These are phyloP conservation scores for Psilocybe azurescens DNA, from an alignment of 768 basidiomycete species.

Conservation along the genomic window DNA sequence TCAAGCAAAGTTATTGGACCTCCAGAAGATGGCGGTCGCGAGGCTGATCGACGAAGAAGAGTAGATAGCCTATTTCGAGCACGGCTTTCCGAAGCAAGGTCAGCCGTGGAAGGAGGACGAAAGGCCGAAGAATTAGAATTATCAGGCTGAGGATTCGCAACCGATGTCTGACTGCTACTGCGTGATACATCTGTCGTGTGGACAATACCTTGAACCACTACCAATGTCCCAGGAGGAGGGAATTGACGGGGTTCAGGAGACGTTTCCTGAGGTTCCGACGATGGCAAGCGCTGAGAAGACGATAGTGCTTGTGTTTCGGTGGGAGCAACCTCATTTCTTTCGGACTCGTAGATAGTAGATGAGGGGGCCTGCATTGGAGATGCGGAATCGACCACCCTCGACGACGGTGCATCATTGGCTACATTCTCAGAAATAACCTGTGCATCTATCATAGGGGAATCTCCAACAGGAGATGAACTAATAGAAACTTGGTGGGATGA, in stretches of 20 bases:
- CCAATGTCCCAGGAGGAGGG: slow-evolving; percentile 78
- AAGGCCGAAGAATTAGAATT: slow-evolving; percentile 9
- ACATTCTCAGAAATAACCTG: not conserved
- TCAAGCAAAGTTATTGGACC: slow-evolving; percentile 14
- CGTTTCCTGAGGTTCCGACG: slow-evolving; percentile 12
- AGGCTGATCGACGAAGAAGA: slow-evolving; percentile 24
- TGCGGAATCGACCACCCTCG: not conserved
- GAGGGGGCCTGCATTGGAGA: too few relatives aligned
- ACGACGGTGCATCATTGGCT: not conserved
- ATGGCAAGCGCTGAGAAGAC: slow-evolving; percentile 10
- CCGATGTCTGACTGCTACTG: slow-evolving; percentile 14
- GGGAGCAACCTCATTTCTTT: not conserved
- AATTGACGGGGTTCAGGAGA: slow-evolving; percentile 47
- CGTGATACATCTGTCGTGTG: slow-evolving; percentile 71
- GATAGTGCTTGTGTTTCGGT: not conserved
- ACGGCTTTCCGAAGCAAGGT: slow-evolving; percentile 19
- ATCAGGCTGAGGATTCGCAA: slow-evolving; percentile 13
- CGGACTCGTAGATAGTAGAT: not conserved
- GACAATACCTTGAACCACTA: slow-evolving; percentile 84
- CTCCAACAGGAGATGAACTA: not conserved
- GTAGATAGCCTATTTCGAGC: slow-evolving; percentile 36
- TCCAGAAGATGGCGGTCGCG: slow-evolving; percentile 18
- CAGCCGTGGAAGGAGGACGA: slow-evolving; percentile 34
- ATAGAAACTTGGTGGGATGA: not conserved
- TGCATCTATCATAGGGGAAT: not conserved